Base-by-base conservation (phyloP, 352 stramenopile species). In the Globisporangium yorkense region DNA sequence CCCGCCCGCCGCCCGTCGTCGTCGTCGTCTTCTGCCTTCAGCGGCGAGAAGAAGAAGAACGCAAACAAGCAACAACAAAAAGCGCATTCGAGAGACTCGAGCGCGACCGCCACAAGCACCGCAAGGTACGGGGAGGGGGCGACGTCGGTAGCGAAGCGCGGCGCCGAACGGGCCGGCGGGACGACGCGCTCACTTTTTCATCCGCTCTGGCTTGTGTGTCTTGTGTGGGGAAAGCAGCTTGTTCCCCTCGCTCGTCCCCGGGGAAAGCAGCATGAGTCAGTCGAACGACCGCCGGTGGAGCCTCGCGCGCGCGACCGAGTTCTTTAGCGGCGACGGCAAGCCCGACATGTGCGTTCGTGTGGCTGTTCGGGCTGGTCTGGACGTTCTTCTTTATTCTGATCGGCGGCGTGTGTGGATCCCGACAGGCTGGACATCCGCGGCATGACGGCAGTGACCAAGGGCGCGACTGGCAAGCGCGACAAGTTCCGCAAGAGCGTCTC, bases 401-500 rank as follows among this genome's bases (percentile, higher is more conserved):
- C 24, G 24, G 24, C 24, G 24, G 24, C 24, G 24, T 27, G 24
- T 27, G 24, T 27, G 24, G 24, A 27, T 27, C 20, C 2, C 12
- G 27, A n/a, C 57, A 94, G 84, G 75, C 59, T 94, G 1, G 84
- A 94, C 54, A 94, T 94, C 33, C 84, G 84, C 39, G 84, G 82
- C 5, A 94, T 94, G 83, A 94, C 84, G 27, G 84, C 84, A 2
- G 81, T 92, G 13, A 90, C 84, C 29, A 94, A 94, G 54, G 84
- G 84, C 53, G 80, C 84, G 6, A 86, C 84, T 8, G 84, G 82
- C 37, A 94, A 94, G 68, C 80, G 84, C 27, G 82, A 94, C 63
- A 94, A 94, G 65, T 94, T 94, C 59, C 84, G 84, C 67, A 91
- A 90, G 74, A 91, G 72, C 65, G 82, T 94, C 37, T 90, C 82